Conservation (phyloP, 352 stramenopile genomes). For the Pythium dissotocum region DNA sequence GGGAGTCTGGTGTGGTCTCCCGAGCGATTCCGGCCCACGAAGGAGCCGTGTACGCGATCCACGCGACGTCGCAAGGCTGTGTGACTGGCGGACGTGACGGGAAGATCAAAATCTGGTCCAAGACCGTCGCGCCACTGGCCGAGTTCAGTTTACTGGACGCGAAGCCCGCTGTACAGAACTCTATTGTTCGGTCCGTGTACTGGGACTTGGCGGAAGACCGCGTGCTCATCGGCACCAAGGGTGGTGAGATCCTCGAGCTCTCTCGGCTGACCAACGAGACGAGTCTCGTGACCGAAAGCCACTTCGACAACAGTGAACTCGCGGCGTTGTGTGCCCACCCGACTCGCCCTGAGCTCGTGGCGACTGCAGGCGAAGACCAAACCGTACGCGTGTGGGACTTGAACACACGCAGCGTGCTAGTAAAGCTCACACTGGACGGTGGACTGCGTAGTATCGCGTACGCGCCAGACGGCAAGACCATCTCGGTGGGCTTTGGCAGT, state of each 20-base stretch:
- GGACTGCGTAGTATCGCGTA: conserved; percentile 58
- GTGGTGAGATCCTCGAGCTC: conserved; percentile 67
- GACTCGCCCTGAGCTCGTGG: conserved; percentile 49
- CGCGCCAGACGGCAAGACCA: conserved; percentile 65
- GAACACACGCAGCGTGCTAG: conserved; percentile 47
- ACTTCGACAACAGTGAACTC: conserved; percentile 53
- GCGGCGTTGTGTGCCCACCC: conserved; percentile 56
- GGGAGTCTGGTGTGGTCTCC: conserved; percentile 61
- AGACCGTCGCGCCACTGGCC: conserved; percentile 43
- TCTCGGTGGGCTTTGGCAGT: conserved; percentile 65
- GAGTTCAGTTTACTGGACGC: conserved; percentile 62
- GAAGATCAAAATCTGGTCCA: conserved; percentile 74
- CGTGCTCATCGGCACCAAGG: conserved; percentile 67
- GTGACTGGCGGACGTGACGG: conserved; percentile 65
- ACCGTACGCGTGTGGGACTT: conserved; percentile 74
- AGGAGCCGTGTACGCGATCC: conserved; percentile 65
- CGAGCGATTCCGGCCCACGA: conserved; percentile 65
- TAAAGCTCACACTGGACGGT: conserved; percentile 61
- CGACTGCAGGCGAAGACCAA: conserved; percentile 64
- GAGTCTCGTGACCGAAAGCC: conserved; percentile 67
- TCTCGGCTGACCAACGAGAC: conserved; percentile 60
- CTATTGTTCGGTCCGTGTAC: conserved; percentile 52
- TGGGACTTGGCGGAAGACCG: conserved; percentile 75
- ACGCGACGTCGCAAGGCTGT: conserved; percentile 52
- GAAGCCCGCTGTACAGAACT: conserved; percentile 50